Evolutionary conservation across 495 filamentous ascomycete genomes (phyloP), one percentile per base, ranked within the genome.

Genomic region (Talaromyces proteolyticus): DNA sequence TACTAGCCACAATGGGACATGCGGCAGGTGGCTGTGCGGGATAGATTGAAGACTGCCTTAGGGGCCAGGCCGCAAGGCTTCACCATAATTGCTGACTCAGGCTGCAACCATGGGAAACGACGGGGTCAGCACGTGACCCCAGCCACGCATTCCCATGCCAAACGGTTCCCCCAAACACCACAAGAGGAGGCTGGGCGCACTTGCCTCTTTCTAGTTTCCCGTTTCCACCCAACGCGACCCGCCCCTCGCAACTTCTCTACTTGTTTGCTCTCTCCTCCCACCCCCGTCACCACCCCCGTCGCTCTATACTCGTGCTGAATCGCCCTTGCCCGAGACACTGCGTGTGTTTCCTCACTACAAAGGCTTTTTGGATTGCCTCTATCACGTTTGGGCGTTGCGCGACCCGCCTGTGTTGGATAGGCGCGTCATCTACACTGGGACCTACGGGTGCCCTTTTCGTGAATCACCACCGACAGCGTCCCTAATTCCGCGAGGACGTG

Each of bases 81-180:
- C n/a, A n/a, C n/a, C n/a, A n/a, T n/a, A n/a, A n/a, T n/a, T n/a
- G n/a, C n/a, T n/a, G n/a, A n/a, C n/a, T n/a, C n/a, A n/a, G n/a
- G n/a, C n/a, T n/a, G n/a, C n/a, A n/a, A n/a, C n/a, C n/a, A n/a
- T n/a, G n/a, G 29, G 29, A 8, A 34, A 34, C 29, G 29, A 14
- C 2, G 8, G 10, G 17, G 40, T 25, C n/a, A n/a, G 8, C 58
- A 60, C 55, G 58, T 60, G 58, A 60, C 47, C 53, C 58, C 58
- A 60, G 49, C 58, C 58, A 60, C 58, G 24, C 47, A 41, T 49
- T 49, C 47, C 37, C 20, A 26, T 49, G 44, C 44, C 44, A 47
- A 14, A 23, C n/a, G 36, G 8, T 10, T 11, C 7, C 29, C 29
- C 29, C 29, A 39, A 23, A 36, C n/a, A 17, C 6, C 38, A 38